Evolutionary conservation across 345 rosid species (phyloP), one percentile per base, ranked within the genome.

Genomic region (Eucalyptus albens): DNA sequence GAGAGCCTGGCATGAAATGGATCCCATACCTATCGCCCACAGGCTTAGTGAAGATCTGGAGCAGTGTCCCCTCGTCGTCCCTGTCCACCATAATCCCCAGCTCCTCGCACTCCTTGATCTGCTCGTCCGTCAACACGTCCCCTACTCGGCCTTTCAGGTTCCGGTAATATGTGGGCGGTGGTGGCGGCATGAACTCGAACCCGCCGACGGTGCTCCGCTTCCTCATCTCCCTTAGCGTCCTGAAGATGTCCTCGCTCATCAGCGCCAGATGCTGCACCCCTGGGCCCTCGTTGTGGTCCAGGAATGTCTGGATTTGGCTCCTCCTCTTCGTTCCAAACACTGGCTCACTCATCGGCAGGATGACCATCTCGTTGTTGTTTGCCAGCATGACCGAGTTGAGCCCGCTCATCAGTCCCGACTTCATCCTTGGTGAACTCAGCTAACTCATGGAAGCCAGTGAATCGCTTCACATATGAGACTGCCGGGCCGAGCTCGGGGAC

Each of bases 1-100:
- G 31, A 62, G 19, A 67, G 44, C 13, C 24, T 7, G 19, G 29
- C 19, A 37, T 11, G 22, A 47, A 85, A 55, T 37, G 16, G 67
- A 86, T 60, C 37, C 29, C 65, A 51, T 95, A 94, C 99, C 99
- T 94, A 89, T 97, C 99, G 22, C 99, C 98, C 6, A 97, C 89
- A 88, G 99, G 99, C 94, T 96, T 96, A 37, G 98, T 96, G 92
- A 97, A 97, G 89, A 97, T 97, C 92, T 97, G 99, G 56, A 97
- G 97, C 92, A 96, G 91, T 11, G 98, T 96, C 15, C 99, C 99
- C 90, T 96, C 97, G 93, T 97, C 97, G 92, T 97, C 99, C 91
- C 96, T 91, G 53, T 97, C 99, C 8, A 96, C 99, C 94, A 96
- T 92, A 89, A 96, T 94, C 91, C 98, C 99, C 91, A 96, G 86